These are phyloP conservation scores for Geranium brycei DNA, from an alignment of 345 rosid species.

Conservation along the genomic window DNA sequence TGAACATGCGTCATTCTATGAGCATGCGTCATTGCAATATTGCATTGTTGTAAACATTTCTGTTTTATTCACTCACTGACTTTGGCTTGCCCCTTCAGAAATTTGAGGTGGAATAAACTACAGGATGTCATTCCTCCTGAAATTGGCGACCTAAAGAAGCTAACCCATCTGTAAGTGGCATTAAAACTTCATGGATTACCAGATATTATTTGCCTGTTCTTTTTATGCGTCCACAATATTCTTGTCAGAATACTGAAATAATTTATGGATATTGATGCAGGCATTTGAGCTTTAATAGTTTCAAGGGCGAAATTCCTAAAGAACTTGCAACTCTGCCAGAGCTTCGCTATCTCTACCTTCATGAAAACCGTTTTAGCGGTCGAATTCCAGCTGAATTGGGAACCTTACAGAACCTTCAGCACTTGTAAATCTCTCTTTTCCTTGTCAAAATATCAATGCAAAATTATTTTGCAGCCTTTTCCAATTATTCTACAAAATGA, in stretches of 20 bases:
- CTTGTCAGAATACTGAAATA: not conserved
- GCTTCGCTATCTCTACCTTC: constrained; percentile 85
- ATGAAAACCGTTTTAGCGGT: constrained; percentile 83
- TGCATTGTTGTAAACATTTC: not conserved
- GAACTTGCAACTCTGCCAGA: constrained; percentile 80
- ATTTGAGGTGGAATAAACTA: constrained; percentile 88
- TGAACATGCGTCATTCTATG: too few relatives aligned
- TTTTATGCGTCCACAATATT: not conserved
- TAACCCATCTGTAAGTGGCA: constrained; percentile 71
- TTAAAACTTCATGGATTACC: constrained; percentile 11
- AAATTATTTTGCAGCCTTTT: not conserved
- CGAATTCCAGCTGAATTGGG: constrained; percentile 78
- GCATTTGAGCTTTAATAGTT: constrained; percentile 82
- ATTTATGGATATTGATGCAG: constrained; percentile 20
- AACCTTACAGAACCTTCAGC: constrained; percentile 10
- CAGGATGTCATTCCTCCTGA: constrained; percentile 88
- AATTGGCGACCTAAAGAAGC: constrained; percentile 75
- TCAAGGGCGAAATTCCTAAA: constrained; percentile 87
- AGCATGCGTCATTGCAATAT: too few relatives aligned
- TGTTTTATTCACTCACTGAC: not conserved
- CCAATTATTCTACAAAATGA: not conserved
- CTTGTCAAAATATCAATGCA: not conserved
- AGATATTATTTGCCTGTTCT: not conserved
- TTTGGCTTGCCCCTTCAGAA: constrained; percentile 23
- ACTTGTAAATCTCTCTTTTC: constrained; percentile 11